phyloP scores from a whole-genome alignment of 192 early-diverging fungal genomes.

The Haplosporangium gracile region DNA sequence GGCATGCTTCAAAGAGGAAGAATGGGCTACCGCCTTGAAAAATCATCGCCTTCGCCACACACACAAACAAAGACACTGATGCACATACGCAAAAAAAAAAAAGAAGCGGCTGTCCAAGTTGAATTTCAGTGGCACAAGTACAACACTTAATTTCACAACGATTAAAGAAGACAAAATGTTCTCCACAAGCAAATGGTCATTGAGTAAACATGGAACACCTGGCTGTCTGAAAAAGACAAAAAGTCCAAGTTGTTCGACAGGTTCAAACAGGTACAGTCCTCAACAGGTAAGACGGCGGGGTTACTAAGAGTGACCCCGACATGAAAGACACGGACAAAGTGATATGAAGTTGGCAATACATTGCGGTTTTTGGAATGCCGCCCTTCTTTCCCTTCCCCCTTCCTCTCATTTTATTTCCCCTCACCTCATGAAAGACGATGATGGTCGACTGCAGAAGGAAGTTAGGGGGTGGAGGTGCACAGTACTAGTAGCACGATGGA shows the following conservation, averaged over 20 bases:
- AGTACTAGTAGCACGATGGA: neutral
- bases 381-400: neutral
- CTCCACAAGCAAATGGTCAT: neutral
- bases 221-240: no score
- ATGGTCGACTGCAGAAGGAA: neutral
- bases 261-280: neutral
- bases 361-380: constrained; percentile 4
- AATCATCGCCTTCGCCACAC: neutral
- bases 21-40: neutral
- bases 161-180: neutral
- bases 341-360: neutral
- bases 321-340: constrained; percentile 2
- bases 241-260: neutral
- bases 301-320: neutral
- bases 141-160: neutral
- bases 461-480: neutral
- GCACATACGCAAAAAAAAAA: neutral
- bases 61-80: neutral
- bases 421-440: neutral
- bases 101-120: neutral
- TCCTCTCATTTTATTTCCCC: neutral
- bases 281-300: neutral
- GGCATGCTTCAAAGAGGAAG: neutral
- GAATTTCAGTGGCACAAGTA: neutral
- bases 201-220: no score